A percentile compares a stretch with the other conserved stretches of the same genome.
phyloP scores from a whole-genome alignment of 495 filamentous ascomycete species.

The Apodospora peruviana region DNA sequence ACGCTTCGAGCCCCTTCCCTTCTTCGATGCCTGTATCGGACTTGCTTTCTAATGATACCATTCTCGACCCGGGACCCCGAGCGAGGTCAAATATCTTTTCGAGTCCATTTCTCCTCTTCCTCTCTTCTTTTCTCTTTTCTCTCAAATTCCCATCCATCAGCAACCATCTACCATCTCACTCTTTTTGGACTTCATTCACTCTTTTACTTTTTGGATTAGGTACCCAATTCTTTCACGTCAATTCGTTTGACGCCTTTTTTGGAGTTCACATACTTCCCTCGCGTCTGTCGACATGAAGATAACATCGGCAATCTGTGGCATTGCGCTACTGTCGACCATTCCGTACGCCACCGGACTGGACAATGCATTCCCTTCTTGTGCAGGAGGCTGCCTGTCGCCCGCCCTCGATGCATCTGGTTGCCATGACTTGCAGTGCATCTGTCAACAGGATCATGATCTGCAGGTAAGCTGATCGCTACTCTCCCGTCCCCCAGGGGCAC shows the following conservation, averaged over 20 bases:
- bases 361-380: conserved; percentile 11
- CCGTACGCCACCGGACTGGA: conserved; percentile 6
- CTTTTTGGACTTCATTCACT: conserved; percentile 22
- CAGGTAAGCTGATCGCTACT: conserved; percentile 10
- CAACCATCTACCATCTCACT: conserved; percentile 12
- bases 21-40: too few relatives aligned
- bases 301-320: conserved; percentile 9
- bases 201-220: conserved; percentile 23
- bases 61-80: too few relatives aligned
- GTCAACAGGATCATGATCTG: conserved; percentile 8
- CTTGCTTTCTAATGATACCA: too few relatives aligned
- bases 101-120: not conserved
- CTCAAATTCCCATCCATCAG: not conserved
- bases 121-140: conserved; percentile 6
- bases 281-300: conserved; percentile 15
- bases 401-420: conserved; percentile 1
- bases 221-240: conserved; percentile 18
- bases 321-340: conserved; percentile 14
- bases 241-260: conserved; percentile 20
- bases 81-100: too few relatives aligned
- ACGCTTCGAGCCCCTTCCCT: too few relatives aligned
- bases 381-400: conserved; percentile 5
- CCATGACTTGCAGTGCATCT: conserved; percentile 6
- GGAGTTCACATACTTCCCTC: conserved; percentile 19
- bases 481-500: too few relatives aligned